Conservation (phyloP, 805 yeast genomes). For the Metschnikowia kunwiensis region DNA sequence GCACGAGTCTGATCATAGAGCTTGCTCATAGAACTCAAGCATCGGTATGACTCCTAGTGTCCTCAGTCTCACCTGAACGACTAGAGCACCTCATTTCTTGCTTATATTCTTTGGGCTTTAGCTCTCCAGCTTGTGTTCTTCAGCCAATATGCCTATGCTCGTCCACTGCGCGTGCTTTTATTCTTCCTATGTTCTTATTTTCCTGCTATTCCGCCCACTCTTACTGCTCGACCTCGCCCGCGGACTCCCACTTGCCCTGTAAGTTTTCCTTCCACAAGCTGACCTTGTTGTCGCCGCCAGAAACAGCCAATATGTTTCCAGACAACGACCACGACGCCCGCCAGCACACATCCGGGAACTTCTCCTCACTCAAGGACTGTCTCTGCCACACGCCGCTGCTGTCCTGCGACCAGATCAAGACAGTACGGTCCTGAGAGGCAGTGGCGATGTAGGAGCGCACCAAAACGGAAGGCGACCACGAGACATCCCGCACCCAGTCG, state of each 20-base stretch:
- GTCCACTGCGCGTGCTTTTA: too few species aligned
- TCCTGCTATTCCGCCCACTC: neutral
- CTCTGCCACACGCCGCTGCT: slow-evolving; percentile 74
- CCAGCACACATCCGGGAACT: slow-evolving; percentile 97
- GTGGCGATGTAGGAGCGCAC: slow-evolving; percentile 89
- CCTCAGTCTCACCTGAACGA: too few species aligned
- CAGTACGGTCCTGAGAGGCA: slow-evolving; percentile 95
- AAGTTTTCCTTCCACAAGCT: slow-evolving; percentile 95
- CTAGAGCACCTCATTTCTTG: too few species aligned
- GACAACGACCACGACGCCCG: slow-evolving; percentile 96
- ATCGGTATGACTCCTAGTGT: too few species aligned
- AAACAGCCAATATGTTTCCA: slow-evolving; percentile 91
- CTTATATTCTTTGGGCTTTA: too few species aligned
- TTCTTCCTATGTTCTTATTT: too few species aligned
- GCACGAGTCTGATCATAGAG: too few species aligned
- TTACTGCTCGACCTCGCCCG: slow-evolving; percentile 91
- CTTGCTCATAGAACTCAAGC: too few species aligned
- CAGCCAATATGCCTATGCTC: too few species aligned
- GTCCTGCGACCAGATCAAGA: slow-evolving; percentile 91
- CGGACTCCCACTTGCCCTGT: slow-evolving; percentile 92
- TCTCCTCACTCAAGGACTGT: slow-evolving; percentile 67
- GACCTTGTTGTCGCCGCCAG: slow-evolving; percentile 95
- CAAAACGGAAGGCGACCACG: slow-evolving; percentile 93
- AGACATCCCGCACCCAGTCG: slow-evolving; percentile 98
- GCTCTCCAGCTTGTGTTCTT: too few species aligned